Percentiles rank a stretch among this genome's conserved stretches.
Conservation (phyloP, 1,139 yeast genomes). For the Suhomyces terraborum region DNA sequence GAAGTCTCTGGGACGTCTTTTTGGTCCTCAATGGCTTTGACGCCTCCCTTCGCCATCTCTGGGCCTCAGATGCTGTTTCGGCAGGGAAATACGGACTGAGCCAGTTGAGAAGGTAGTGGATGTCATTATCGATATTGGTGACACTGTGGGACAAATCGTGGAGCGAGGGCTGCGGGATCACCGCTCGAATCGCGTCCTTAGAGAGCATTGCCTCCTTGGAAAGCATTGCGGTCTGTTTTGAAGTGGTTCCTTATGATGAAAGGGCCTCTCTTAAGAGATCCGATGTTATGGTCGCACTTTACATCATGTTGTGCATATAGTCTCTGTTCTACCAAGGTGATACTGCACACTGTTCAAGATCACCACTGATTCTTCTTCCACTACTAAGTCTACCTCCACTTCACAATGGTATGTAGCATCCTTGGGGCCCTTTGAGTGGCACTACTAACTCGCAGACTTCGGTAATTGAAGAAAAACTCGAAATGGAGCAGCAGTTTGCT, state of each 20-base stretch:
- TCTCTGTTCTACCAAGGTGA: too few species aligned
- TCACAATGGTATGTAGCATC: constrained; percentile 13
- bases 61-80: constrained; percentile 8
- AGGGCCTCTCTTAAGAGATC: constrained; percentile 9
- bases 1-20: constrained; percentile 34
- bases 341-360: not conserved
- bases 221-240: too few species aligned
- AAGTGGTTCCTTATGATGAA: too few species aligned
- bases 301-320: too few species aligned
- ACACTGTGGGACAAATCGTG: constrained; percentile 25
- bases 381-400: not conserved
- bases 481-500: constrained; percentile 27
- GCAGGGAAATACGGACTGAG: constrained; percentile 35
- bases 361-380: not conserved
- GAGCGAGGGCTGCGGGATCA: constrained; percentile 27
- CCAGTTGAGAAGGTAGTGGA: constrained; percentile 43
- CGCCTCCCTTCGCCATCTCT: constrained; percentile 2
- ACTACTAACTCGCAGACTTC: constrained; percentile 19
- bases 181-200: constrained; percentile 5
- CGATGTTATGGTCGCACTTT: too few species aligned
- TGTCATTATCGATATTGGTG: constrained; percentile 45
- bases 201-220: not conserved
- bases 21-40: constrained; percentile 6
- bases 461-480: constrained; percentile 15
- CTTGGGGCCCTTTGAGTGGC: not conserved